Base-by-base conservation (phyloP, 305 asterid species). In the Fraxinus floribunda region DNA sequence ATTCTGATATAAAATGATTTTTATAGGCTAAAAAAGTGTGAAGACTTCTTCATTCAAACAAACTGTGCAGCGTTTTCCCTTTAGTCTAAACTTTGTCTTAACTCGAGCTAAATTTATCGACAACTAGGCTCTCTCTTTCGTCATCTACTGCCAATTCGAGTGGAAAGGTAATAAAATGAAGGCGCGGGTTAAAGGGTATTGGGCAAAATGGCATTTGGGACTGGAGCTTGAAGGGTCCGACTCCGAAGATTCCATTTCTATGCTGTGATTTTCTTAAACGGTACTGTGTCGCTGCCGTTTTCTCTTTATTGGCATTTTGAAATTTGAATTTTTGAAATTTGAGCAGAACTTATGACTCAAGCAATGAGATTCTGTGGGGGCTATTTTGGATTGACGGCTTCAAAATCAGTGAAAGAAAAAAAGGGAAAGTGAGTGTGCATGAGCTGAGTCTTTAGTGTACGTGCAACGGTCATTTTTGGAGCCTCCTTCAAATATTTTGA, bases 241-340 rank as follows among this genome's bases (percentile, higher is more conserved):
- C 75, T 24, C 57, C 36, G 72, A 76, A 79, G 87, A 73, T 84
- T 89, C 84, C 86, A 87, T 86, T 82, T 88, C 84, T 86, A 83
- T 83, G 90, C 77, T 81, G 41, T 79, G 84, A 78, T 81, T 39
- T 79, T 79, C 84, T 81, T 89, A 91, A 83, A 84, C 55, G 92
- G 90, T 66, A 78, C 80, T 7, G 55, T 85, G 90, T 91, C 92
- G 86, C 87, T 49, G 91, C 88, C 57, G 24, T 5, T 79, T 76
- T 79, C 26, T 80, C 29, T 60, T 72, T 22, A 77, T 20, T 20
- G 20, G 64, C 62, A 75, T 78, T 89, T 89, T 89, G 91, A 90
- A 90, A 57, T 90, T 89, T 89, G 86, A 89, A 91, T 77, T 5
- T 90, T 86, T 86, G 88, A 83, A 44, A 83, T 77, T 39, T 29